Evolutionary conservation across 208 protist species (phyloP), one percentile per base, ranked within the genome.

Genomic region (Acanthamoeba sp.): DNA sequence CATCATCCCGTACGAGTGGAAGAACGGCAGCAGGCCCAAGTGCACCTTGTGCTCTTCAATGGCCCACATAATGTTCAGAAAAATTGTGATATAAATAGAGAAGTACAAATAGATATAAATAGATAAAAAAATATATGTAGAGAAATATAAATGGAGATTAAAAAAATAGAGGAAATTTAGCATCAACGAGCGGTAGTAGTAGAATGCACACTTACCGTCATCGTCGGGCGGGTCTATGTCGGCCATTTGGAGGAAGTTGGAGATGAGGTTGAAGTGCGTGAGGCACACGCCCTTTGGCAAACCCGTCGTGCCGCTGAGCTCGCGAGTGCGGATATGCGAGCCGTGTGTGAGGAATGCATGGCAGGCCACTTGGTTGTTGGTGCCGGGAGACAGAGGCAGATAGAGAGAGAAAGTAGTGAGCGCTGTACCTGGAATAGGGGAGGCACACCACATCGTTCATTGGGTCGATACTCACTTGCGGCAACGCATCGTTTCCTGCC

Each of bases 251-350:
- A 97, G 94, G 2, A 98, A 87, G 85, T 98, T 98, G 24, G 98
- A 96, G 1, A 99, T 96, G 18, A 99, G 87, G 95, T 98, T 99
- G 82, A 95, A 94, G 96, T 99, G 98, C 5, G 98, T 98, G 38
- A 99, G 97, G 96, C 97, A 97, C 32, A 99, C 98, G 18, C 98
- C 98, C 95, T 99, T 99, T 34, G 98, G 98, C n/a, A 98, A 93
- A 9, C 98, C 98, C 12, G 91, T 98, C 6, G 98, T 99, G 27
- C 98, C 98, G 27, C 69, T 38, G 27, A n/a, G n/a, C n/a, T n/a
- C n/a, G n/a, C n/a, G n/a, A n/a, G n/a, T n/a, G n/a, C n/a, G n/a
- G n/a, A n/a, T n/a, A n/a, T n/a, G n/a, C n/a, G 12, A 38, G 24
- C 34, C 16, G 69, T 29, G 16, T 14, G 29, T 29, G 29, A 36